Percentiles rank a stretch among this genome's conserved stretches.
Conservation (phyloP, 306 rosid species). For the Trifolium repens region DNA sequence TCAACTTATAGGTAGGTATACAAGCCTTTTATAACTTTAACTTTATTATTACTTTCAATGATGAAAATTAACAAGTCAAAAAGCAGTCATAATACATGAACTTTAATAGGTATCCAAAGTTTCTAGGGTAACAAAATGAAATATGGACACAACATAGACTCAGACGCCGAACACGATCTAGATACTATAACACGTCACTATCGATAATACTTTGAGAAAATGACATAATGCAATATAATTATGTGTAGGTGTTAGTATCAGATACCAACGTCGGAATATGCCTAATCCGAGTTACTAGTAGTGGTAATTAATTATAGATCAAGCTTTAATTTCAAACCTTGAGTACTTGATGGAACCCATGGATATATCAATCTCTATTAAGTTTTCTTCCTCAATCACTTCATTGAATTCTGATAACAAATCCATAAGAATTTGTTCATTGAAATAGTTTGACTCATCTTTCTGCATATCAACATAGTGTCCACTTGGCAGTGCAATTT, state of each 20-base stretch:
- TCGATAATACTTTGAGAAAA: too few relatives aligned
- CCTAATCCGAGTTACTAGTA: background rate
- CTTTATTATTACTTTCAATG: slow-evolving; percentile 42
- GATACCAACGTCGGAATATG: too few relatives aligned
- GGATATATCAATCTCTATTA: slow-evolving; percentile 92
- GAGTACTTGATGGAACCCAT: slow-evolving; percentile 95
- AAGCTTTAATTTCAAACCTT: slow-evolving; percentile 88
- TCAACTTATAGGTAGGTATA: slow-evolving; percentile 31
- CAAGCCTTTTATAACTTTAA: slow-evolving; percentile 40
- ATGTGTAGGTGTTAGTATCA: too few relatives aligned
- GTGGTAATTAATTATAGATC: background rate
- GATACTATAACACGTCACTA: too few relatives aligned
- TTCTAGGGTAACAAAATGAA: slow-evolving; percentile 38
- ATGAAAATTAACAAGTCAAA: slow-evolving; percentile 52
- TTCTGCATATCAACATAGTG: slow-evolving; percentile 47
- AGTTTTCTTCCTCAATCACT: slow-evolving; percentile 84
- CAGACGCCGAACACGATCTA: background rate
- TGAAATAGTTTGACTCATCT: slow-evolving; percentile 21
- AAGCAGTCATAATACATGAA: slow-evolving; percentile 37
- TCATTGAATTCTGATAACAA: slow-evolving; percentile 76
- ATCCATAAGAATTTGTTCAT: slow-evolving; percentile 57
- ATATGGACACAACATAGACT: slow-evolving; percentile 37
- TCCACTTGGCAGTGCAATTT: slow-evolving; percentile 80
- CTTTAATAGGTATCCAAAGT: slow-evolving; percentile 69
- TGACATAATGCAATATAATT: too few relatives aligned